Conservation (phyloP, 108 stramenopile genomes). For the Fragilaria crotonensis region DNA sequence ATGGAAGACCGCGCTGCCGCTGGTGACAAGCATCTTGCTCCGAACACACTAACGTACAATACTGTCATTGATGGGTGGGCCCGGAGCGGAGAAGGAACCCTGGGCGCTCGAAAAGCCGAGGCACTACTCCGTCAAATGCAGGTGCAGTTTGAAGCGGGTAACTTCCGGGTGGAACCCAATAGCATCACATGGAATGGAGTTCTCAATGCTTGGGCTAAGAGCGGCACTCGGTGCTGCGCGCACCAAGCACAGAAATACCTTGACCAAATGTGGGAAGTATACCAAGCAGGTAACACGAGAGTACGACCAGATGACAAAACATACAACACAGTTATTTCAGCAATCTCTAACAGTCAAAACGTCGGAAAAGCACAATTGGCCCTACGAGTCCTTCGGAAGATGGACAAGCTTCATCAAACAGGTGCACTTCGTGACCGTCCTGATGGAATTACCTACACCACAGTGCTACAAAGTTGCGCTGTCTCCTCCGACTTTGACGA, state of each 20-base stretch:
- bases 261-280: conserved; percentile 5
- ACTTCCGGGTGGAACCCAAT: conserved; percentile 17
- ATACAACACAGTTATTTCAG: conserved; percentile 30
- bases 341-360: conserved; percentile 39
- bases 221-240: conserved; percentile 30
- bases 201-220: conserved; percentile 34
- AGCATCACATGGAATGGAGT: conserved; percentile 37
- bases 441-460: conserved; percentile 6
- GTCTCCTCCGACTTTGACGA: conserved; percentile 11
- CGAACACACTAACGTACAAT: conserved; percentile 36
- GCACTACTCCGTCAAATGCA: conserved; percentile 4
- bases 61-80: conserved; percentile 39
- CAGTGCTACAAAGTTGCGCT: conserved; percentile 18
- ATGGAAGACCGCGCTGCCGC: conserved; percentile 28
- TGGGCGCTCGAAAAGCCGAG: conserved; percentile 15
- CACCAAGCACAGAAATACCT: conserved; percentile 21
- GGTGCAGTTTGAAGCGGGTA: background rate
- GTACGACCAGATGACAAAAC: background rate
- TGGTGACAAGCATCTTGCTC: conserved; percentile 33
- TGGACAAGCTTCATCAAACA: conserved; percentile 42
- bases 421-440: conserved; percentile 6
- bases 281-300: background rate
- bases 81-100: conserved; percentile 38
- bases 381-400: conserved; percentile 24
- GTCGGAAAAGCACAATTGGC: conserved; percentile 41